phyloP scores from a whole-genome alignment of 2,329 filamentous ascomycete species.

The Pseudocercospora ulei region DNA sequence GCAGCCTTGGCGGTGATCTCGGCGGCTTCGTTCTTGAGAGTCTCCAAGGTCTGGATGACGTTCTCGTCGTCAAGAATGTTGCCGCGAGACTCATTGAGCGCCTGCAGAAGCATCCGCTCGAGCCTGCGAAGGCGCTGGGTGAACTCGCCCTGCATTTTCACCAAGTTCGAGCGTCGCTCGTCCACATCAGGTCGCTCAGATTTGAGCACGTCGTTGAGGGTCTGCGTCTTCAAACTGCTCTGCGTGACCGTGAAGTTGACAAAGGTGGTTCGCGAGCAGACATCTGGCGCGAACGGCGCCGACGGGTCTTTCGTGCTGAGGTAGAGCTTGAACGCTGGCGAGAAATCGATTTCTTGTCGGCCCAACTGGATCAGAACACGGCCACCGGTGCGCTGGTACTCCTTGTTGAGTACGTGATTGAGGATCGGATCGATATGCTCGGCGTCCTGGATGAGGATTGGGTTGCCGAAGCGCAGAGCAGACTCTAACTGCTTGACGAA shows the following conservation, averaged over 20 bases:
- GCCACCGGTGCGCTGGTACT: conserved; percentile 96
- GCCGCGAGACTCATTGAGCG: conserved; percentile 90
- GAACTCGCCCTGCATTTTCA: conserved; percentile 98
- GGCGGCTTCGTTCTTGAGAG: conserved; percentile 90
- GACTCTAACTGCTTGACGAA: conserved; percentile 98
- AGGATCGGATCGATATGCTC: conserved; percentile 94
- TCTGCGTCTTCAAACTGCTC: conserved; percentile 96
- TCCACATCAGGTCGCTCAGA: conserved; percentile 96
- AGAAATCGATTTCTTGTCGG: conserved; percentile 98
- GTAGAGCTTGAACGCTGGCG: conserved; percentile 88
- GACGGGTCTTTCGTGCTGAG: conserved; percentile 93
- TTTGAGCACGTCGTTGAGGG: conserved; percentile 92
- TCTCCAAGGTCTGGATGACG: conserved; percentile 95
- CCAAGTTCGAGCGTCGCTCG: conserved; percentile 88
- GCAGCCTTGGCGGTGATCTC: conserved; percentile 95
- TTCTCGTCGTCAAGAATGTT: conserved; percentile 98
- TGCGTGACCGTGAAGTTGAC: conserved; percentile 99
- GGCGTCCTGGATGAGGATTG: conserved; percentile 95
- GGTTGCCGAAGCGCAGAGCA: conserved; percentile 92
- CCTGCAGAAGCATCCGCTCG: conserved; percentile 86
- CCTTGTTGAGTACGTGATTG: conserved; percentile 97
- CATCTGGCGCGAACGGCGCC: conserved; percentile 86
- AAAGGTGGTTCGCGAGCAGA: conserved; percentile 96
- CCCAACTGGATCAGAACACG: conserved; percentile 96
- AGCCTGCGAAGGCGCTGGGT: conserved; percentile 94